Conservation (phyloP, 768 basidiomycete genomes). For the Pholiota conissans region DNA sequence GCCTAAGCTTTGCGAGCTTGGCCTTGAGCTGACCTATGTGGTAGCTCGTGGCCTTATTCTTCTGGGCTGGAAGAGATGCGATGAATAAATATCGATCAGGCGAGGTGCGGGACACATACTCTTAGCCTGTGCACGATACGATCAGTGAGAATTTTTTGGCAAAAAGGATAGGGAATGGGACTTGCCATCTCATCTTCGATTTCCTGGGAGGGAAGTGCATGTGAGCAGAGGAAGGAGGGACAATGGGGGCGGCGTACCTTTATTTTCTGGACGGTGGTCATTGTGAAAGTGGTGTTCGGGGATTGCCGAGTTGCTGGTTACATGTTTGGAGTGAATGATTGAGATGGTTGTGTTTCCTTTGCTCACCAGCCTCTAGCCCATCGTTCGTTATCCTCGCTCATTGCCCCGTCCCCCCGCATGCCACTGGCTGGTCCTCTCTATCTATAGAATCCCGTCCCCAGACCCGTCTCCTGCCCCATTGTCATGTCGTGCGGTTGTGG, state of each 20-base stretch:
- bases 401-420: constrained; percentile 29
- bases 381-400: constrained; percentile 24
- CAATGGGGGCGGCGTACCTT: constrained; percentile 50
- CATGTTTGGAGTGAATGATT: constrained; percentile 15
- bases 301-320: constrained; percentile 34
- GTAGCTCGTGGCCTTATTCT: constrained; percentile 95
- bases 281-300: constrained; percentile 43
- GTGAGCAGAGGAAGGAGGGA: constrained; percentile 10
- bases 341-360: constrained; percentile 8
- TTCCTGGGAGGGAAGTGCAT: constrained; percentile 52
- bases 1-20: constrained; percentile 94
- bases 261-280: constrained; percentile 92
- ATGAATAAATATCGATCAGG: constrained; percentile 6
- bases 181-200: constrained; percentile 96
- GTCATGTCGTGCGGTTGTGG: constrained; percentile 40
- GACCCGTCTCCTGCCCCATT: constrained; percentile 19
- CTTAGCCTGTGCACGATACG: constrained; percentile 56
- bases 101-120: constrained; percentile 47
- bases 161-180: constrained; percentile 12
- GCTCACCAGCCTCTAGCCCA: constrained; percentile 23
- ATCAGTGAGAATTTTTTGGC: constrained; percentile 19
- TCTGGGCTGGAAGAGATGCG: constrained; percentile 63
- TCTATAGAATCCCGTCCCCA: constrained; percentile 18
- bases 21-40: constrained; percentile 97
- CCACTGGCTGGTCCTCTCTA: constrained; percentile 54